Conservation (phyloP, 1,139 yeast genomes). For the Debaryomyces udenii region DNA sequence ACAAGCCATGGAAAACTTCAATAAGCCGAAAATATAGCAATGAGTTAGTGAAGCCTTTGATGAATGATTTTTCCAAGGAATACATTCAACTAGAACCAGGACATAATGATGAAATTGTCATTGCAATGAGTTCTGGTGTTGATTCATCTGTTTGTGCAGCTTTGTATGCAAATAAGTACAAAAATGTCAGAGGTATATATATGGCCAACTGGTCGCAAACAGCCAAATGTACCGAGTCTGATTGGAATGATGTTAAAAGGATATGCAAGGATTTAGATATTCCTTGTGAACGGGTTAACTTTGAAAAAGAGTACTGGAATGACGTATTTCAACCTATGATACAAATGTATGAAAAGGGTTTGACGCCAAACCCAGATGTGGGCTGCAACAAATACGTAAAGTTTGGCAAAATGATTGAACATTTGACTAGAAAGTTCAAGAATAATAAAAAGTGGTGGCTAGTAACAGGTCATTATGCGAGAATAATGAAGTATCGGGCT, state of each 20-base stretch:
- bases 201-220: slow-evolving; percentile 91
- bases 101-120: slow-evolving; percentile 60
- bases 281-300: slow-evolving; percentile 75
- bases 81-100: slow-evolving; percentile 49
- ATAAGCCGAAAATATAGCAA: background rate
- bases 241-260: slow-evolving; percentile 80
- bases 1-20: too few relatives aligned
- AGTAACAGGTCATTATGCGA: slow-evolving; percentile 92
- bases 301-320: slow-evolving; percentile 90
- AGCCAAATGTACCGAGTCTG: slow-evolving; percentile 77
- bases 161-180: slow-evolving; percentile 53
- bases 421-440: slow-evolving; percentile 42
- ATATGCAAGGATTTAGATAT: slow-evolving; percentile 65
- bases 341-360: slow-evolving; percentile 64
- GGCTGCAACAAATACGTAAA: slow-evolving; percentile 84
- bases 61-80: slow-evolving; percentile 6
- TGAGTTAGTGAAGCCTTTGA: background rate
- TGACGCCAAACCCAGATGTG: slow-evolving; percentile 95
- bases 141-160: slow-evolving; percentile 93
- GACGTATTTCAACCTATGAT: slow-evolving; percentile 94
- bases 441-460: slow-evolving; percentile 64
- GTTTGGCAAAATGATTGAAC: slow-evolving; percentile 74
- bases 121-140: slow-evolving; percentile 97
- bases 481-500: slow-evolving; percentile 46
- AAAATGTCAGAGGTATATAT: slow-evolving; percentile 73